Evolutionary conservation across 495 filamentous ascomycete genomes (phyloP), one percentile per base, ranked within the genome.

Genomic region (Mytilinidion resinicola): DNA sequence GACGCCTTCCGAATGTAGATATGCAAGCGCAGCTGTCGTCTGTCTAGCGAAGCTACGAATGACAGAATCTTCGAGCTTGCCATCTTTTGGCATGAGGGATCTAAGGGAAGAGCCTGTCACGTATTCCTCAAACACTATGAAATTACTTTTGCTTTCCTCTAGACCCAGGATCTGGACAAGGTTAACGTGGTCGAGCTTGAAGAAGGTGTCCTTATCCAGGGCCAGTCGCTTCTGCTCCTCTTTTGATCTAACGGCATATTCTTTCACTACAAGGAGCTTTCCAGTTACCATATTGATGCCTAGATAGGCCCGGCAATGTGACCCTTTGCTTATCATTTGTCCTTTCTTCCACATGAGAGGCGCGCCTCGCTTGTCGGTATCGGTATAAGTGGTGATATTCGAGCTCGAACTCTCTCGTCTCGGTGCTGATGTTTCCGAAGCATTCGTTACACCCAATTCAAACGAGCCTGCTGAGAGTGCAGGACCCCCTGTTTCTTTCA

Each of bases 181-280:
- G 69, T 99, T 99, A 49, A 88, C 83, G 68, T 99, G 93, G 67
- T 99, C 95, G 3, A 99, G 84, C 70, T 97, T 89, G 72, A 97
- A 90, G 93, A 99, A 97, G 0, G 95, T 99, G 74, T 97, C 95
- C 64, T 97, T 99, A 73, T 99, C 95, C 70, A 90, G 87, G 66
- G 97, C 91, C 37, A 99, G 80, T n/a, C 91, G 91, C 48, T 88
- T 85, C 12, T 97, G 92, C 77, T 97, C 90, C 70, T 99, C 95
- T 67, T 89, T 90, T 77, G 88, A 81, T 62, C 95, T 96, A 65
- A 99, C 91, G 74, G 97, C 93, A 36, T 97, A 93, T 76, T 97
- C 91, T 68, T 99, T 99, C 52, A 99, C 93, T 3, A 95, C 95
- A 69, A 99, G 80, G 66, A 99, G 90, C 71, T 99, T 95, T 73